These are phyloP conservation scores for Corylus americana DNA, from an alignment of 306 rosid species.

Conservation along the genomic window DNA sequence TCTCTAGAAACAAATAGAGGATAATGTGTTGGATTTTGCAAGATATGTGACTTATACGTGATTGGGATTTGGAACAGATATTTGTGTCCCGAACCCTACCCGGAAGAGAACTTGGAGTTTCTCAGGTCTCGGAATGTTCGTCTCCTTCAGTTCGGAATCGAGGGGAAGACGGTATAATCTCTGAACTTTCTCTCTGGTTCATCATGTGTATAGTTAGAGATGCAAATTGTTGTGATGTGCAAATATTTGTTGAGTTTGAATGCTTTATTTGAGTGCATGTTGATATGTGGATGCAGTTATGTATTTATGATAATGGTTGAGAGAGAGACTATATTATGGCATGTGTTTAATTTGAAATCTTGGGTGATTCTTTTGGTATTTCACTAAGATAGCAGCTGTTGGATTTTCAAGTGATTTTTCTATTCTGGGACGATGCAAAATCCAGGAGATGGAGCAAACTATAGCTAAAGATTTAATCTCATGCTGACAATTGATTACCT, in stretches of 20 bases:
- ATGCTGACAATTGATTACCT: not conserved
- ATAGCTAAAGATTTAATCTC: not conserved
- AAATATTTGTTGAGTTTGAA: not conserved
- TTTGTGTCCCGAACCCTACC: conserved; percentile 89
- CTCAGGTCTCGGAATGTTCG: conserved; percentile 62
- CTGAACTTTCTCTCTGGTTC: not conserved
- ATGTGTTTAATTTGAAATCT: not conserved
- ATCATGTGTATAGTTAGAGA: not conserved
- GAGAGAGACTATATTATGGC: not conserved
- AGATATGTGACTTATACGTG: conserved; percentile 1
- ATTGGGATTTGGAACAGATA: conserved; percentile 55
- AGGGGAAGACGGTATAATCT: conserved; percentile 77
- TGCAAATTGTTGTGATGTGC: not conserved
- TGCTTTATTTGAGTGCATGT: not conserved
- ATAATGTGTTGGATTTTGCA: not conserved
- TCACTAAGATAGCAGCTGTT: not conserved
- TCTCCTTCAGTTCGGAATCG: conserved; percentile 86
- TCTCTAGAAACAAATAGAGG: not conserved
- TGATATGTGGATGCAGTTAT: not conserved
- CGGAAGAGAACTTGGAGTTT: conserved; percentile 78
- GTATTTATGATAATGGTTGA: not conserved
- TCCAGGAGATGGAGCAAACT: too few species aligned
- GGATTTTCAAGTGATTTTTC: not conserved
- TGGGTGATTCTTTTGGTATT: not conserved
- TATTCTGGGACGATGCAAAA: too few species aligned